Evolutionary conservation across 23 red algal genomes (phyloP).

Genomic region (Gracilaria caudata): DNA sequence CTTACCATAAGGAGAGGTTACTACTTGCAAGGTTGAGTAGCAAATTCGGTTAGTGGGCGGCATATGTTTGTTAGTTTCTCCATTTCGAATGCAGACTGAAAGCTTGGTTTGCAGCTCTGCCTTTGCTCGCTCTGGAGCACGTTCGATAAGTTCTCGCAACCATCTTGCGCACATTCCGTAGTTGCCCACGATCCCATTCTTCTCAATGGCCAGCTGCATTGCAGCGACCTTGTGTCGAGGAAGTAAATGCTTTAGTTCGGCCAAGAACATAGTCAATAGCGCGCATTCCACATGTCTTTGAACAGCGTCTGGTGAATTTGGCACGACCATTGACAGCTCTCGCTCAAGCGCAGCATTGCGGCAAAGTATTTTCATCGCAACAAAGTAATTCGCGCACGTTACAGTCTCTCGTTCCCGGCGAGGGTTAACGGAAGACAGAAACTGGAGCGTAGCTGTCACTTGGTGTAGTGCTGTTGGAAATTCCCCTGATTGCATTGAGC

Average conservation of each 20-base stretch:
- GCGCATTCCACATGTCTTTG: conserved; percentile 39
- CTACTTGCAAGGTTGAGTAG: conserved; percentile 39
- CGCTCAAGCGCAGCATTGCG: conserved; percentile 41
- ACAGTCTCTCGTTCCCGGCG: conserved; percentile 55
- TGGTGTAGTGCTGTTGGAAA: conserved; percentile 53
- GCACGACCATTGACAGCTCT: conserved; percentile 13
- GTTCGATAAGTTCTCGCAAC: conserved; percentile 56
- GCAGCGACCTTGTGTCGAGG: conserved; percentile 57
- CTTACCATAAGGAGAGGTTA: conserved; percentile 35
- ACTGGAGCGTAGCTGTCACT: conserved; percentile 45
- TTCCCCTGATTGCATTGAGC: conserved; percentile 68
- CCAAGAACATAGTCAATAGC: conserved; percentile 72
- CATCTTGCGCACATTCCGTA: conserved; percentile 73
- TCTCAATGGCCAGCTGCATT: conserved; percentile 64
- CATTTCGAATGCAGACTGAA: conserved; percentile 29
- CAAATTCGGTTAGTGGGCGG: conserved; percentile 66
- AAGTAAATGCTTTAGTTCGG: conserved; percentile 61
- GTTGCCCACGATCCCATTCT: conserved; percentile 65
- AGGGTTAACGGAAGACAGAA: conserved; percentile 37
- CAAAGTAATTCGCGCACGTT: conserved; percentile 61
- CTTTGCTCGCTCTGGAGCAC: conserved; percentile 37
- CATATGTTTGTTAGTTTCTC: conserved; percentile 69
- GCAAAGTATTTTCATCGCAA: conserved; percentile 60
- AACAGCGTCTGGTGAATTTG: conserved; percentile 24
- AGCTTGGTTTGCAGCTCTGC: conserved; percentile 26